These are phyloP conservation scores for Exsudoporus frostii DNA, from an alignment of 768 basidiomycete species.

Conservation along the genomic window DNA sequence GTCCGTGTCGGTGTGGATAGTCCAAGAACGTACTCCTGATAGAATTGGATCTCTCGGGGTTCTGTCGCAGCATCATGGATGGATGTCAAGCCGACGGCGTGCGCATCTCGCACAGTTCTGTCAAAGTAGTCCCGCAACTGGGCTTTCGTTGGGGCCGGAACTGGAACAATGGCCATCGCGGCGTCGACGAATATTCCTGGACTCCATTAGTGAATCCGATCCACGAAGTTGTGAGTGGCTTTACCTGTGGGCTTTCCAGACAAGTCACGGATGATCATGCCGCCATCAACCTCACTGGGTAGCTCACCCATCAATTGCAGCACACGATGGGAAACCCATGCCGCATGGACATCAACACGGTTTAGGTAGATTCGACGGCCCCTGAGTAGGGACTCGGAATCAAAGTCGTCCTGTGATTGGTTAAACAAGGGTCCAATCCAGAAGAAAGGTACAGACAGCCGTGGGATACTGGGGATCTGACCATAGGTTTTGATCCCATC, in stretches of 20 bases:
- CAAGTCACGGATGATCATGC: constrained; percentile 63
- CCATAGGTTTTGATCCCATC: constrained; percentile 94
- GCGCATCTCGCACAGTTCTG: constrained; percentile 61
- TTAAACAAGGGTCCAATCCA: constrained; percentile 4
- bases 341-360: constrained; percentile 81
- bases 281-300: constrained; percentile 66
- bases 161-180: constrained; percentile 73
- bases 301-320: constrained; percentile 61
- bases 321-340: constrained; percentile 79
- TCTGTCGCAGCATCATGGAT: constrained; percentile 77
- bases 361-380: constrained; percentile 69
- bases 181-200: constrained; percentile 81
- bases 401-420: constrained; percentile 63
- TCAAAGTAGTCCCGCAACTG: constrained; percentile 62
- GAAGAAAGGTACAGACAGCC: constrained; percentile 46
- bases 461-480: constrained; percentile 60
- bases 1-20: background rate
- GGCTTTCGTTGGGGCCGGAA: constrained; percentile 56
- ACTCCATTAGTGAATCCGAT: background rate
- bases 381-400: constrained; percentile 60
- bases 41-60: constrained; percentile 57
- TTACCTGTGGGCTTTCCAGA: constrained; percentile 68
- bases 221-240: background rate
- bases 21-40: constrained; percentile 47
- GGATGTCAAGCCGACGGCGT: constrained; percentile 77